Percentiles rank a stretch among this genome's conserved stretches.
phyloP scores from a whole-genome alignment of 2,329 filamentous ascomycete genomes.

The Alternaria conjuncta region DNA sequence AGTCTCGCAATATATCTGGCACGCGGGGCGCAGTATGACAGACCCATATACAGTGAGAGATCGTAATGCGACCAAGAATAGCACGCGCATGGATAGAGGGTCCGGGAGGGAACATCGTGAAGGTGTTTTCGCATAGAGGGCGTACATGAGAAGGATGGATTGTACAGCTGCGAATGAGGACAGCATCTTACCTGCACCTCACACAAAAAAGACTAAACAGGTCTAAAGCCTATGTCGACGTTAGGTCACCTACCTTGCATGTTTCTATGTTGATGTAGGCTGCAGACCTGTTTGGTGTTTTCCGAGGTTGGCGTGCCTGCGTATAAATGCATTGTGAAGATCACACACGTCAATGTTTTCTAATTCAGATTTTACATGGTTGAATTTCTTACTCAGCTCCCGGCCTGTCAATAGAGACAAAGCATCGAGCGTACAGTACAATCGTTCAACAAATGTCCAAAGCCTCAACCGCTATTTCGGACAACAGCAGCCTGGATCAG shows the following conservation, averaged over 20 bases:
- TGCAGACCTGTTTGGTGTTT: no score
- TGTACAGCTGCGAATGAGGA: neutral
- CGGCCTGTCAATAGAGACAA: neutral
- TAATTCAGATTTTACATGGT: neutral
- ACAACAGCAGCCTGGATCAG: neutral
- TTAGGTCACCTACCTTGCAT: no score
- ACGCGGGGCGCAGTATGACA: neutral
- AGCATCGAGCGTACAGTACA: neutral
- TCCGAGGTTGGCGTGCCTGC: neutral
- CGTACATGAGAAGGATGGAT: neutral
- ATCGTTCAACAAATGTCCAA: neutral
- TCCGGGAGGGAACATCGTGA: neutral
- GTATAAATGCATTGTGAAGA: neutral
- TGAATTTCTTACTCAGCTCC: neutral
- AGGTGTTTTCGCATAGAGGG: neutral
- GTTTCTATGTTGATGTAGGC: no score
- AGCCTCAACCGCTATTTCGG: neutral
- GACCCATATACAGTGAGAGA: neutral
- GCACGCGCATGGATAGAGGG: neutral
- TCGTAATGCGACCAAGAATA: neutral
- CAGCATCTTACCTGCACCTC: neutral
- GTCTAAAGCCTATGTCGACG: no score
- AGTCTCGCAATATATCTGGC: neutral
- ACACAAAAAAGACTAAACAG: no score
- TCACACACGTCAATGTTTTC: neutral